Evolutionary conservation across 306 rosid genomes (phyloP).

Genomic region (Pyrus pyrifolia): DNA sequence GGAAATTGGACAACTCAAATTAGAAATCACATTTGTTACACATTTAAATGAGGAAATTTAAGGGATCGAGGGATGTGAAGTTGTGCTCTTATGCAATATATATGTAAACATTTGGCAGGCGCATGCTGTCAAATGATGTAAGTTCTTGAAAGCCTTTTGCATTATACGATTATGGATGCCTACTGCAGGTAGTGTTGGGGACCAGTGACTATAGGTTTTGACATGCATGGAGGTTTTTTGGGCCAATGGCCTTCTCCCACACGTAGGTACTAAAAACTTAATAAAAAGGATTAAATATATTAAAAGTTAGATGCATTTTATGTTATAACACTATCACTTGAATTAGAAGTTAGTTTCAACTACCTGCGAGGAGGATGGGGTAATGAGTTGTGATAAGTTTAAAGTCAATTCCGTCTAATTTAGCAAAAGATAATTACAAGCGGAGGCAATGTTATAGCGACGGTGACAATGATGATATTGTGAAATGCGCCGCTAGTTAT

Average conservation of each 20-base stretch:
- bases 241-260: no score
- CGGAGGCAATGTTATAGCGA: no score
- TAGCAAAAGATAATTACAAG: no score
- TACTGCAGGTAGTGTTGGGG: neutral
- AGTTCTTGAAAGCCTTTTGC: neutral
- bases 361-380: no score
- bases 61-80: neutral
- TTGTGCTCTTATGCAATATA: neutral
- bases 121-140: neutral
- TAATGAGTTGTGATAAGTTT: no score
- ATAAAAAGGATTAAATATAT: no score
- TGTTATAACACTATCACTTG: no score
- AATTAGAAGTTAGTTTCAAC: neutral
- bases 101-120: neutral
- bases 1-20: neutral
- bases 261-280: no score
- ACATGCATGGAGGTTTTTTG: no score
- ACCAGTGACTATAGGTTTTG: neutral
- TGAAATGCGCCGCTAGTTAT: no score
- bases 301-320: neutral
- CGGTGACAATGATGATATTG: no score
- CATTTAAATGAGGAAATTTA: neutral
- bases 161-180: neutral
- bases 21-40: neutral
- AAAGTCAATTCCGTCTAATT: no score